Base-by-base conservation (phyloP, 2,329 filamentous ascomycete genomes). In the Neofusicoccum sp. region DNA sequence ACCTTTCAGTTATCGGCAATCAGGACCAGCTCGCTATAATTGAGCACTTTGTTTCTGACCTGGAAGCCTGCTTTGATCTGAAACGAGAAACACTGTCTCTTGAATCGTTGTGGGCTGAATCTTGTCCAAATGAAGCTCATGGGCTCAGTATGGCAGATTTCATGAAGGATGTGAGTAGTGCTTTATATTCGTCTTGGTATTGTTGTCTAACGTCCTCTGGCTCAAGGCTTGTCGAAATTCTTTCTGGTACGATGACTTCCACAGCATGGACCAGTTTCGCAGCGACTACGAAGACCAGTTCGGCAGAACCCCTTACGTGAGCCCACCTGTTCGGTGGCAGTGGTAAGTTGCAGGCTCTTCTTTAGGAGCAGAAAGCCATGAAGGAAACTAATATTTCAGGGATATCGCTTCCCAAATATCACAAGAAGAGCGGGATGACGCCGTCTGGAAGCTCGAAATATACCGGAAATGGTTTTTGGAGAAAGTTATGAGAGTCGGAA, bases 191-290 rank as follows among this genome's bases (percentile, higher is more conserved):
- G n/a, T n/a, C n/a, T n/a, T 26, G 33, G 11, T 16, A 9, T 16
- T 33, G 9, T 33, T 51, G 30, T 31, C 48, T 34, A 9, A 34
- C 24, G 8, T 11, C n/a, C 6, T 30, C 24, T 26, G 24, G 9
- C 11, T 9, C 36, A 8, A 54, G 33, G 33, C 49, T 28, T 54
- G 49, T n/a, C 49, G 36, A 1, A 28, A 63, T 34, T 63, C 63
- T 8, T 65, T 61, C 61, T 68, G 58, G 31, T 67, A 67, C 53
- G 65, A 65, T 24, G 58, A 60, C 31, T 68, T 66, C 47, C 66
- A 69, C 36, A 61, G 56, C 16, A 62, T 63, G 16, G 60, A 63
- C n/a, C 36, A 54, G 4, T 68, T 69, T 47, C 58, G 67, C 30
- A n/a, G 31, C 6, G 49, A 62, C 11, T 67, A 67, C 51, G 20